Conservation (phyloP, 805 yeast genomes). For the Myxozyma geophila region DNA sequence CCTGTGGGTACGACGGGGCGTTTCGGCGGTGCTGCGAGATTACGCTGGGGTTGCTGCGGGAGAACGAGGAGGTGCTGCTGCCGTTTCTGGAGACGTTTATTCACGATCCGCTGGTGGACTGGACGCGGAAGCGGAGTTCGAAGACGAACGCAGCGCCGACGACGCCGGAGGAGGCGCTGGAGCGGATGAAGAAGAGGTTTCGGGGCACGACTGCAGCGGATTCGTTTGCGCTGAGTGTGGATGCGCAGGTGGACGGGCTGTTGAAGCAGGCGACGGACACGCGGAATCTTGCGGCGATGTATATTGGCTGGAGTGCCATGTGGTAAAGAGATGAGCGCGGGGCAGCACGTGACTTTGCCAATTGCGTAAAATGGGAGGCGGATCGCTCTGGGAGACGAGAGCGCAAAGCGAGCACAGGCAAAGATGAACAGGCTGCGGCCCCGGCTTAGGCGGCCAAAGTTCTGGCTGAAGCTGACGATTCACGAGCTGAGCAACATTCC, state of each 20-base stretch:
- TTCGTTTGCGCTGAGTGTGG: conserved; percentile 83
- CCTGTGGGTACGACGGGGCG: conserved; percentile 86
- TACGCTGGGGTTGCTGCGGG: conserved; percentile 70
- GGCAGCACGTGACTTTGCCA: no score
- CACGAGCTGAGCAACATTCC: conserved; percentile 84
- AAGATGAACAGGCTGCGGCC: conserved; percentile 28
- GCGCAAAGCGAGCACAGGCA: no score
- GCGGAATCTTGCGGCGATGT: conserved; percentile 80
- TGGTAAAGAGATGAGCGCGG: conserved; percentile 37
- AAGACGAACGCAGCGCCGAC: conserved; percentile 17
- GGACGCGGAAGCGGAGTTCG: conserved; percentile 50
- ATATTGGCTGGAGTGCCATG: conserved; percentile 89
- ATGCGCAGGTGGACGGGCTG: conserved; percentile 89
- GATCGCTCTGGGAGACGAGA: no score
- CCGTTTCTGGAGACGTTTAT: conserved; percentile 89
- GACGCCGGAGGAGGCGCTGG: conserved; percentile 32
- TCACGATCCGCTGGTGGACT: conserved; percentile 88
- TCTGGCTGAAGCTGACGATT: conserved; percentile 61
- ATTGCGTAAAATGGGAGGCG: no score
- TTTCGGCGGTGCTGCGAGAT: conserved; percentile 87
- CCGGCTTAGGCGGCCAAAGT: conserved; percentile 55
- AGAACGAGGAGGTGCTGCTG: conserved; percentile 81
- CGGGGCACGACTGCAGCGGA: conserved; percentile 24
- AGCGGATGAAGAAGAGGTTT: conserved; percentile 23
- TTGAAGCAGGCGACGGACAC: conserved; percentile 78